These are phyloP conservation scores for Sarocladiaceae sp. DNA, from an alignment of 2,329 filamentous ascomycete genomes.

Conservation along the genomic window DNA sequence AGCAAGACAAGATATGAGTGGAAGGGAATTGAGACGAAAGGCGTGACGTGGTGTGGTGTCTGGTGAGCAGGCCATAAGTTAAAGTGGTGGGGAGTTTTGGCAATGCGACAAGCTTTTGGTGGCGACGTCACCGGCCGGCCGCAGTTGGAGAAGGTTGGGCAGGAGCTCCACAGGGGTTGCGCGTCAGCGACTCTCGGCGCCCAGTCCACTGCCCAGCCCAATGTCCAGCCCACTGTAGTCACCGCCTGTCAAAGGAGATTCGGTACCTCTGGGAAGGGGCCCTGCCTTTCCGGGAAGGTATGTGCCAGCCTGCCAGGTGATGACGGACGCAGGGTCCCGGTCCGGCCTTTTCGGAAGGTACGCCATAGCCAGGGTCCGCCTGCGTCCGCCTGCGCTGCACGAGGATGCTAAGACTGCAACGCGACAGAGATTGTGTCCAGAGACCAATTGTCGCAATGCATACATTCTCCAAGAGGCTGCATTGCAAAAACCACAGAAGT, in stretches of 20 bases:
- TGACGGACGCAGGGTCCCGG: constrained; percentile 1
- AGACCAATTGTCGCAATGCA: too few species aligned
- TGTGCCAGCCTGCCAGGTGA: neutral
- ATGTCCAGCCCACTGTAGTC: neutral
- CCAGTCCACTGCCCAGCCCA: neutral
- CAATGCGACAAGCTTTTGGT: constrained; percentile 1
- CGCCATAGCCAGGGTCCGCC: too few species aligned
- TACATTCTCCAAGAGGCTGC: too few species aligned
- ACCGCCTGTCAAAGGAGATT: neutral
- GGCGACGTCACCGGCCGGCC: constrained; percentile 7
- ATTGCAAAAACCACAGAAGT: too few species aligned
- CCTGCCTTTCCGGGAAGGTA: neutral
- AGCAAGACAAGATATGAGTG: neutral
- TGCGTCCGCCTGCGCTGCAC: too few species aligned
- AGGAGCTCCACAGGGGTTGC: too few species aligned
- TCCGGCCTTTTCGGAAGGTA: constrained; percentile 4
- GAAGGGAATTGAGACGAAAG: neutral
- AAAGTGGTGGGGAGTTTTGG: neutral
- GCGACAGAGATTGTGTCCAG: too few species aligned
- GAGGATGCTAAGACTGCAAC: too few species aligned
- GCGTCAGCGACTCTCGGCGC: neutral
- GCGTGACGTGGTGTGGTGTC: neutral
- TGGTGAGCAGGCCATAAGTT: neutral
- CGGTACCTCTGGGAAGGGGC: neutral
- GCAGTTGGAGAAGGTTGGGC: neutral